Evolutionary conservation across 345 rosid genomes (phyloP).

Genomic region (Aethionema arabicum): DNA sequence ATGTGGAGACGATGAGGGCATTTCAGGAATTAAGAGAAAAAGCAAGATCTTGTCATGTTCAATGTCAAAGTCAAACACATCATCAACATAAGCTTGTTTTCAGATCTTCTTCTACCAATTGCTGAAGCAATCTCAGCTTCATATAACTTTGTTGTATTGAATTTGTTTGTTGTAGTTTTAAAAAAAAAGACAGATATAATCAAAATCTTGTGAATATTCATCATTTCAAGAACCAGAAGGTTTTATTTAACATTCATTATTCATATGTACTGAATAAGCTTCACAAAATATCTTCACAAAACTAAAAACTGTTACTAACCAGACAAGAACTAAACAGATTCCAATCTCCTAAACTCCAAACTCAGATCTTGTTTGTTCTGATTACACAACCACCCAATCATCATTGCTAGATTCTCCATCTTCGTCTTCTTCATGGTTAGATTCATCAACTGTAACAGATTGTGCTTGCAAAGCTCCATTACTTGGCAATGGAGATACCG

Average conservation of each 20-base stretch:
- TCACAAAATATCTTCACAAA: conserved; percentile 7
- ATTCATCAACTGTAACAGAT: not conserved
- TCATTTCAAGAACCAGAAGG: no score
- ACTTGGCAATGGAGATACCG: not conserved
- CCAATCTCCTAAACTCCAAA: conserved; percentile 11
- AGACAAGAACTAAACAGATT: conserved; percentile 13
- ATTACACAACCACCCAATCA: conserved; percentile 31
- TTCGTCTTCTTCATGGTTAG: conserved; percentile 9
- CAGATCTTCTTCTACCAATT: conserved; percentile 54
- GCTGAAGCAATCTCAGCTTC: conserved; percentile 77
- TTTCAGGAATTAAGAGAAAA: conserved; percentile 94
- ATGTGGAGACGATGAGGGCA: conserved; percentile 91
- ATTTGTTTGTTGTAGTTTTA: not conserved
- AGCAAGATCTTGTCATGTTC: conserved; percentile 71
- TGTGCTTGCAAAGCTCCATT: not conserved
- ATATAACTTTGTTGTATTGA: not conserved
- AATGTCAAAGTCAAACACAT: conserved; percentile 66
- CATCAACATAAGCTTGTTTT: conserved; percentile 59
- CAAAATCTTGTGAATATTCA: no score
- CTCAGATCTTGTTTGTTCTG: not conserved
- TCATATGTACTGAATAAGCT: conserved; percentile 2
- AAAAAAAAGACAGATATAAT: no score
- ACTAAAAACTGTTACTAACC: not conserved
- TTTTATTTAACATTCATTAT: no score
- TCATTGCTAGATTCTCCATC: not conserved